Evolutionary conservation across 2,329 filamentous ascomycete genomes (phyloP), one percentile per base, ranked within the genome.

Genomic region (Cyphellophora europaea): DNA sequence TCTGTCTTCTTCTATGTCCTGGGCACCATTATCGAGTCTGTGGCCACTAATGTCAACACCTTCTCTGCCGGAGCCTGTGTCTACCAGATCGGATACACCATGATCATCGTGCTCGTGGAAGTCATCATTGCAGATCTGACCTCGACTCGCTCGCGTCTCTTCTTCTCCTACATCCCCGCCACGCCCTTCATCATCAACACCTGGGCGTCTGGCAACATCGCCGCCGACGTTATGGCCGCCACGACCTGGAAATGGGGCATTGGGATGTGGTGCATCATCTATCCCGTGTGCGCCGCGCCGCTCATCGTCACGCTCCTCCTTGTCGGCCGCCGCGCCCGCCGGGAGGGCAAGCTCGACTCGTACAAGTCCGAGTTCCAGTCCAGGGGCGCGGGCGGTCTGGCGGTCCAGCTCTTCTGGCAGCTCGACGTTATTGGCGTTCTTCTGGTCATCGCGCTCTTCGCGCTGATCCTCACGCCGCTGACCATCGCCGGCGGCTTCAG

Each of bases 91-190:
- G 77, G 77, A 32, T 80, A 77, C 50, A 80, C 77, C 8, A 66
- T 66, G 45, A 61, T 79, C 16, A 61, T 77, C 12, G 57, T 81
- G 10, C 62, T 81, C 2, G 63, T 79, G 14, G 74, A 81, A 53
- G 72, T 81, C 47, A 67, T 82, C 40, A 61, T 81, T 30, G 76
- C 67, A 29, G 77, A 82, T 45, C 65, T 76, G 16, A 78, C 76
- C 2, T 79, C 77, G 2, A 69, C 74, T 5, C 69, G 74, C 11
- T 65, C 72, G 8, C 74, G 77, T 49, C 60, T 81, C 6, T 61
- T 81, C 45, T 80, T 79, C 60, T 77, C 71, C 31, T 81, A 77
- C 49, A 58, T 80, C n/a, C 74, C 74, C 0, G 69, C 71, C 0
- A 51, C 67, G 3, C 74, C 74, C 0, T 77, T 75, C 47, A 49